These are phyloP conservation scores for Serendipita indica DNA, from an alignment of 768 basidiomycete species.

Conservation along the genomic window DNA sequence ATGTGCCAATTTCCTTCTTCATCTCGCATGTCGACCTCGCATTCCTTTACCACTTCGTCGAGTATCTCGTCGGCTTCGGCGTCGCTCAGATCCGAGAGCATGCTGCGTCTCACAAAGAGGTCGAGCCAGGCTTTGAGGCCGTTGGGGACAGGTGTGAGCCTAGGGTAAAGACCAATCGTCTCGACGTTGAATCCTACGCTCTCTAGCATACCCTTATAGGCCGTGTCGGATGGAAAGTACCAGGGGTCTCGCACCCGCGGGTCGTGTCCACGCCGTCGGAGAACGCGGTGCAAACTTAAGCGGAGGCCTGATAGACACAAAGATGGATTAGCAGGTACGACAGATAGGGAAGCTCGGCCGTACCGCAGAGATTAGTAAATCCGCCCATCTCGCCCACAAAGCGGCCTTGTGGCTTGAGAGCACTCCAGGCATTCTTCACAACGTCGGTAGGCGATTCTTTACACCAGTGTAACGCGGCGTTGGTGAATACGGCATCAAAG, in stretches of 20 bases:
- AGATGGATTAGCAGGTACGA: slow-evolving; percentile 11
- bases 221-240: slow-evolving; percentile 64
- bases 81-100: slow-evolving; percentile 39
- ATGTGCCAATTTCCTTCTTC: slow-evolving; percentile 47
- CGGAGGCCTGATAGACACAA: slow-evolving; percentile 36
- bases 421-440: slow-evolving; percentile 38
- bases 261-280: slow-evolving; percentile 40
- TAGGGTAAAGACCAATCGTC: slow-evolving; percentile 40
- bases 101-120: slow-evolving; percentile 47
- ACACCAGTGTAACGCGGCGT: slow-evolving; percentile 76
- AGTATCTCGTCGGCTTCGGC: slow-evolving; percentile 45
- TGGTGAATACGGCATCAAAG: slow-evolving; percentile 60
- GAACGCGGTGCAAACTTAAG: slow-evolving; percentile 37
- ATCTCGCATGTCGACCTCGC: slow-evolving; percentile 42
- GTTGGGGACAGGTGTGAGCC: slow-evolving; percentile 37
- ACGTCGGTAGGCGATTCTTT: slow-evolving; percentile 57
- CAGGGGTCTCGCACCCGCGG: slow-evolving; percentile 56
- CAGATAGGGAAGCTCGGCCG: slow-evolving; percentile 4
- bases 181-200: slow-evolving; percentile 41
- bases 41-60: slow-evolving; percentile 33
- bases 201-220: slow-evolving; percentile 48
- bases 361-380: slow-evolving; percentile 56
- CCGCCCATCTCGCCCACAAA: slow-evolving; percentile 70
- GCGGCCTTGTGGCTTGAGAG: slow-evolving; percentile 55
- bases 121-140: slow-evolving; percentile 50